A percentile compares a stretch with the other conserved stretches of the same genome.
phyloP scores from a whole-genome alignment of 164 flowering plant genomes.

The Magnolia kwangsiensis region DNA sequence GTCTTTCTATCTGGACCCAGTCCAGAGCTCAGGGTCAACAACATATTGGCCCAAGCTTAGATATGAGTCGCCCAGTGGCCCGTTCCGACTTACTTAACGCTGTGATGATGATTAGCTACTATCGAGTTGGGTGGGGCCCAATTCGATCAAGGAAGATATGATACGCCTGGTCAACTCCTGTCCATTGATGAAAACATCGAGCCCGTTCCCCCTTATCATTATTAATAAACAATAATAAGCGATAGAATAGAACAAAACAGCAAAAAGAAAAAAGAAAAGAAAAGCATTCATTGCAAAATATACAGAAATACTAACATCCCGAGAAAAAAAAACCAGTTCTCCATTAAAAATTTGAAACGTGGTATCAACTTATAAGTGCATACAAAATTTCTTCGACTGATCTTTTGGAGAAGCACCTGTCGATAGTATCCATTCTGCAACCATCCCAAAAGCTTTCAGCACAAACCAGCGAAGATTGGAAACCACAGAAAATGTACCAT shows the following conservation, averaged over 20 bases:
- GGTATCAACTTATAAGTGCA: slow-evolving; percentile 45
- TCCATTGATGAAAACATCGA: no score
- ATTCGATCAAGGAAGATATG: no score
- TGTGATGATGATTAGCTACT: no score
- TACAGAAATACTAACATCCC: background rate
- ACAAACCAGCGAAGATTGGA: background rate
- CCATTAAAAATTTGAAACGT: background rate
- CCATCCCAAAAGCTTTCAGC: background rate
- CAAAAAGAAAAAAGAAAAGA: background rate
- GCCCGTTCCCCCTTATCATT: no score
- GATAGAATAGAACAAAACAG: background rate
- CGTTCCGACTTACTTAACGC: no score
- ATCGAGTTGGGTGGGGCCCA: no score
- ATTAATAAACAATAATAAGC: background rate
- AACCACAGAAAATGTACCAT: background rate
- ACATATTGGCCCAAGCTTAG: no score
- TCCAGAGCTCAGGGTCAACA: no score
- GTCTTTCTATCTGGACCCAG: no score
- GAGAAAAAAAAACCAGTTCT: background rate
- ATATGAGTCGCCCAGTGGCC: no score
- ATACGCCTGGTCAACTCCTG: no score
- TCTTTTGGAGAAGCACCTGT: slow-evolving; percentile 32
- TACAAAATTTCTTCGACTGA: slow-evolving; percentile 29
- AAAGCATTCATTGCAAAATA: background rate
- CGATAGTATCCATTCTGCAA: slow-evolving; percentile 57